Conservation (phyloP, 805 yeast species). For the Zygosaccharomyces lentus region DNA sequence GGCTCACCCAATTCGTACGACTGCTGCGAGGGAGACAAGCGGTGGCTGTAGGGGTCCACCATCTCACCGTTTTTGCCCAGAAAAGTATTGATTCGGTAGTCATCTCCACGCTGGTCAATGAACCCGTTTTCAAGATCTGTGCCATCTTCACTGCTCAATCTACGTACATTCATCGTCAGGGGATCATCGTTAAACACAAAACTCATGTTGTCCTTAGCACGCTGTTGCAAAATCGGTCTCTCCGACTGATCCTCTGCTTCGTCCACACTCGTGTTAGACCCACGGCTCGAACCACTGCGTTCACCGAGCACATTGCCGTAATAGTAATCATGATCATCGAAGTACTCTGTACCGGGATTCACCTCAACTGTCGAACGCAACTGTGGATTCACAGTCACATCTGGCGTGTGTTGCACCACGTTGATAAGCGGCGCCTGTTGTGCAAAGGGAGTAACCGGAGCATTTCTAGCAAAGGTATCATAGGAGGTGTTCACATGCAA, state of each 20-base stretch:
- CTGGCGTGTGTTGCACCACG: constrained; percentile 27
- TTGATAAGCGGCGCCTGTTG: constrained; percentile 27
- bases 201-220: constrained; percentile 5
- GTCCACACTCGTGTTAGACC: constrained; percentile 15
- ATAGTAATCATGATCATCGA: constrained; percentile 27
- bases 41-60: constrained; percentile 33
- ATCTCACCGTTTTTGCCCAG: constrained; percentile 34
- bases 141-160: constrained; percentile 13
- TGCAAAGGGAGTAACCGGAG: constrained; percentile 6
- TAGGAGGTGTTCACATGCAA: constrained; percentile 20
- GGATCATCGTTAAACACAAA: constrained; percentile 12
- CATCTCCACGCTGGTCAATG: constrained; percentile 35
- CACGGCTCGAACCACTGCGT: constrained; percentile 14
- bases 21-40: neutral
- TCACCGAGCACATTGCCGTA: constrained; percentile 11
- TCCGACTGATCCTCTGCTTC: constrained; percentile 18
- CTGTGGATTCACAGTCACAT: constrained; percentile 16
- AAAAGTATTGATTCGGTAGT: constrained; percentile 35
- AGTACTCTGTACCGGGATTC: constrained; percentile 13
- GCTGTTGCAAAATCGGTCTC: constrained; percentile 25
- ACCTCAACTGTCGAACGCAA: constrained; percentile 1
- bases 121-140: constrained; percentile 27
- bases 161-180: constrained; percentile 9
- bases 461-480: constrained; percentile 18
- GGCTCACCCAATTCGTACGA: neutral